Evolutionary conservation across 306 rosid species (phyloP).

Genomic region (Malus orientalis): DNA sequence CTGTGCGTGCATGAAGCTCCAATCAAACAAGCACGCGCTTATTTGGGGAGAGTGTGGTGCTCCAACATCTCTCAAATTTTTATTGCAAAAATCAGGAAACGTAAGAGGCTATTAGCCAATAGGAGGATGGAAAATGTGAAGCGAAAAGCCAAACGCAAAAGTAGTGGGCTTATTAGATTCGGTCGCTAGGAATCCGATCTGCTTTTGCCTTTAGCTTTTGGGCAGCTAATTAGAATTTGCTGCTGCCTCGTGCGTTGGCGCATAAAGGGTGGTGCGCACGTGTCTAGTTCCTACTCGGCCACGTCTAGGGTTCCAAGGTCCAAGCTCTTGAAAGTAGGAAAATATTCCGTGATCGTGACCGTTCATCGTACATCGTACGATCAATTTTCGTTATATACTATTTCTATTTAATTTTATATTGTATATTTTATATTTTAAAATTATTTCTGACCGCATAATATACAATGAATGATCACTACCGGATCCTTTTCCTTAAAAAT

Average conservation of each 20-base stretch:
- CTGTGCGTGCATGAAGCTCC: neutral
- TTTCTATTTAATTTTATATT: too few relatives aligned
- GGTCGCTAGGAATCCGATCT: constrained; percentile 25
- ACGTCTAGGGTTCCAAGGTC: constrained; percentile 3
- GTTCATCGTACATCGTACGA: too few relatives aligned
- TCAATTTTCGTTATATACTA: too few relatives aligned
- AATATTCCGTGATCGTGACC: too few relatives aligned
- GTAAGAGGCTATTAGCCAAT: neutral
- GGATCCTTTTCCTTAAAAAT: too few relatives aligned
- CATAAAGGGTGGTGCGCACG: neutral
- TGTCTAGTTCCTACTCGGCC: constrained; percentile 1
- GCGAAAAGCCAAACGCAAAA: neutral
- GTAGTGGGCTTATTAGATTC: constrained; percentile 33
- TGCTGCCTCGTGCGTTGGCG: constrained; percentile 18
- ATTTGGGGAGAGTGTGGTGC: neutral
- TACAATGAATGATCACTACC: too few relatives aligned
- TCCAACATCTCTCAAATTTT: neutral
- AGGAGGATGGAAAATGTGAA: neutral
- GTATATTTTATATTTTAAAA: too few relatives aligned
- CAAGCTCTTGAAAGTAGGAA: neutral
- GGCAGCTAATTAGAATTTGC: neutral
- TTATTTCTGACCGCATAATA: too few relatives aligned
- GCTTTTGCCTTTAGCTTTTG: constrained; percentile 29
- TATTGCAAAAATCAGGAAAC: neutral
- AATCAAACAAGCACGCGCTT: neutral